Evolutionary conservation across 805 yeast genomes (phyloP), one percentile per base, ranked within the genome.

Genomic region (Saccharomycopsis sp.): DNA sequence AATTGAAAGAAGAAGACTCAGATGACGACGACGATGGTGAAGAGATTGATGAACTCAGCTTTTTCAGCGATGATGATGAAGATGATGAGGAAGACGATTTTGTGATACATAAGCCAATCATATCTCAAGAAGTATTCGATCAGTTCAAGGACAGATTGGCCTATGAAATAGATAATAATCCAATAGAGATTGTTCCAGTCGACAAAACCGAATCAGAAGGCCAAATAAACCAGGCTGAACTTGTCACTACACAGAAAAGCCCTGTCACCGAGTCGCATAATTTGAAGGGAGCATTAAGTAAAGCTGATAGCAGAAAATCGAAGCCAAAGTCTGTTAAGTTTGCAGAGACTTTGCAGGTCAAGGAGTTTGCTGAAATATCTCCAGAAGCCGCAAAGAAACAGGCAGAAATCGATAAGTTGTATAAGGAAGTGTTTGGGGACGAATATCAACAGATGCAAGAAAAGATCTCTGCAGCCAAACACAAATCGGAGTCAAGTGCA

Each of bases 351-450:
- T 12, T 57, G 5, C 49, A 61, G 23, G 56, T 60, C 22, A 56
- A 58, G 29, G 56, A 58, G 14, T 25, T 44, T 17, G 22, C 19
- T n/a, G 12, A 44, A 17, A 12, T 17, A 7, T 44, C 49, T 12
- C 7, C 3, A 44, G 49, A 44, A 12, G 5, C 22, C 12, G 49
- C 49, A 44, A 19, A 44, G 12, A 17, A 14, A 9, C 3, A 53
- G 15, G 38, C 38, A 29, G 59, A 54, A 22, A 47, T 61, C 47
- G 57, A 56, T 15, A 61, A 58, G 41, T 35, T 58, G 49, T 61
- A 61, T 35, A 52, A 58, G 34, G 63, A 58, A 14, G 50, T 61
- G 14, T 61, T 61, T 50, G 63, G 63, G 5, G 61, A 53, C 19
- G 58, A 58, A 15, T 61, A 53, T 20, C 12, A 54, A 42, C 24